These are phyloP conservation scores for Sporothrix curviconia DNA, from an alignment of 2,329 filamentous ascomycete species.

Conservation along the genomic window DNA sequence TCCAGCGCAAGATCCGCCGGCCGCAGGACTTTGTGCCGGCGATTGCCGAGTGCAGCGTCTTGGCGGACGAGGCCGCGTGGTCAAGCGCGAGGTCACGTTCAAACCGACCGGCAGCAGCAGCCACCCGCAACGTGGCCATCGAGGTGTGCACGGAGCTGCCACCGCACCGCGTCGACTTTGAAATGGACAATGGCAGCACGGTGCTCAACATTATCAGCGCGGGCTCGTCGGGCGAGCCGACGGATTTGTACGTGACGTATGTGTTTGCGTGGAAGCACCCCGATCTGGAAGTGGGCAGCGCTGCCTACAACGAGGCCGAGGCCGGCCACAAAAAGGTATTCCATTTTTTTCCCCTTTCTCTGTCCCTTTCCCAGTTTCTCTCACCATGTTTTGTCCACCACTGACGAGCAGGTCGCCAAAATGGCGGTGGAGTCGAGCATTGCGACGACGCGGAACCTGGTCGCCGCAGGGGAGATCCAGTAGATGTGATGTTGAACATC, in stretches of 20 bases:
- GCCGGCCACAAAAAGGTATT: constrained; percentile 21
- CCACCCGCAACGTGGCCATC: constrained; percentile 13
- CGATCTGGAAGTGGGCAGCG: constrained; percentile 20
- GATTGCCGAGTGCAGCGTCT: constrained; percentile 25
- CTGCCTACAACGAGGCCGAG: constrained; percentile 19
- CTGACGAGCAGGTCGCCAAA: constrained; percentile 21
- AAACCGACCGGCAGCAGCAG: constrained; percentile 6
- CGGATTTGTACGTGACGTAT: constrained; percentile 29
- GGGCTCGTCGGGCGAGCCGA: constrained; percentile 21
- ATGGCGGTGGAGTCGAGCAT: constrained; percentile 20
- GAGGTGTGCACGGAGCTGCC: constrained; percentile 28
- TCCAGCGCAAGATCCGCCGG: constrained; percentile 29
- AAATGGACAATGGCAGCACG: constrained; percentile 26
- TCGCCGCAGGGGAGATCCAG: not conserved
- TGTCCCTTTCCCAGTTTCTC: not conserved
- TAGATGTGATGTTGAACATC: too few species aligned
- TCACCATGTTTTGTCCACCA: not conserved
- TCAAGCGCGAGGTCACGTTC: constrained; percentile 17
- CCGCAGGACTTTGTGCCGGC: constrained; percentile 30
- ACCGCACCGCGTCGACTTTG: constrained; percentile 27
- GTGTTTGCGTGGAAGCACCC: constrained; percentile 27
- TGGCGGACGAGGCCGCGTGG: constrained; percentile 23
- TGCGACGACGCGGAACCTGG: constrained; percentile 3
- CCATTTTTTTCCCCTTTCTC: not conserved
- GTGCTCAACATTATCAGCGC: constrained; percentile 28